phyloP scores from a whole-genome alignment of 1,284 basidiomycete species.

The Ustilago cynodontis region DNA sequence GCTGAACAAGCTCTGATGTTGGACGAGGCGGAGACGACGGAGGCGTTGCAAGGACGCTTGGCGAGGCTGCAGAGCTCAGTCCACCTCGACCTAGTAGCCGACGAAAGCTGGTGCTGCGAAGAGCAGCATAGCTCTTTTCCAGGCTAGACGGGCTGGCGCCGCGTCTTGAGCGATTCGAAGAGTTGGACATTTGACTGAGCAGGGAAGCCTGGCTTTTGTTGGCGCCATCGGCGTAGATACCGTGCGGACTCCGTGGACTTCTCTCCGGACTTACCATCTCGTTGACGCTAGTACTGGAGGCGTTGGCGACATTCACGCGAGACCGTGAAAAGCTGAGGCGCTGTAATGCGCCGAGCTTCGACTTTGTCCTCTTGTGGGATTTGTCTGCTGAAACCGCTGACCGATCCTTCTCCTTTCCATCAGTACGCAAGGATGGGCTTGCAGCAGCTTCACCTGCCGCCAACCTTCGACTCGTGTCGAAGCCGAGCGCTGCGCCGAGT shows the following conservation, averaged over 20 bases:
- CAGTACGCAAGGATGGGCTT: not conserved
- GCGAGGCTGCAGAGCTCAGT: not conserved
- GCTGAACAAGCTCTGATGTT: slow-evolving; percentile 7
- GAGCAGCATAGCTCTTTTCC: slow-evolving; percentile 31
- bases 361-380: slow-evolving; percentile 17
- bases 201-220: slow-evolving; percentile 39
- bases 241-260: not conserved
- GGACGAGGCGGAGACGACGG: slow-evolving; percentile 15
- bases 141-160: slow-evolving; percentile 22
- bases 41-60: not conserved
- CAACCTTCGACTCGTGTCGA: slow-evolving; percentile 13
- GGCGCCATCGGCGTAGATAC: slow-evolving; percentile 5
- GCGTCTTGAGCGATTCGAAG: slow-evolving; percentile 24
- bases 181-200: slow-evolving; percentile 32
- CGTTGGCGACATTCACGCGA: slow-evolving; percentile 29
- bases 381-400: not conserved
- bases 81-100: slow-evolving; percentile 25
- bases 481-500: slow-evolving; percentile 37
- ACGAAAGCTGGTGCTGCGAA: slow-evolving; percentile 40
- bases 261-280: slow-evolving; percentile 1
- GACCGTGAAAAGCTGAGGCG: slow-evolving; percentile 48
- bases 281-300: slow-evolving; percentile 29
- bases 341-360: slow-evolving; percentile 35
- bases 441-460: not conserved
- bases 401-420: slow-evolving; percentile 4